Evolutionary conservation across 2,329 filamentous ascomycete species (phyloP).

Genomic region (Xenosphaeropsis pyriputrescens): DNA sequence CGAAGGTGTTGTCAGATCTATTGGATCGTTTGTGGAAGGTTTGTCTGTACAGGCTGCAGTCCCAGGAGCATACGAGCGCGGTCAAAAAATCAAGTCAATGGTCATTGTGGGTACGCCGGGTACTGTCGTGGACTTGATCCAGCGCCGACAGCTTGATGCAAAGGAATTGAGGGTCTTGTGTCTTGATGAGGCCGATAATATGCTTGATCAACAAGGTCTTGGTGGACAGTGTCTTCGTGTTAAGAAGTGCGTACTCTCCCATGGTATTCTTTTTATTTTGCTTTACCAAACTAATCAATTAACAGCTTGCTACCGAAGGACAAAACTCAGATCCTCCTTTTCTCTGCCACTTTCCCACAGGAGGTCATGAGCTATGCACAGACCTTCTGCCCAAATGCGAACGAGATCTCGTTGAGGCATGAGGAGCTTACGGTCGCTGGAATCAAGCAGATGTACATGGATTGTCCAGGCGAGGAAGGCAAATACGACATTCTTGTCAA

Average conservation of each 20-base stretch:
- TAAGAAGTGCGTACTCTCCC: conserved; percentile 65
- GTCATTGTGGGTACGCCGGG: conserved; percentile 89
- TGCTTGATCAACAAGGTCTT: conserved; percentile 90
- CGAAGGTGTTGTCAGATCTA: conserved; percentile 64
- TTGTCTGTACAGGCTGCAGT: conserved; percentile 71
- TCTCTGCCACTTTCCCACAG: conserved; percentile 87
- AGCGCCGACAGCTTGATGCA: conserved; percentile 58
- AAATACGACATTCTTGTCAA: conserved; percentile 85
- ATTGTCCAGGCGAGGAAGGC: conserved; percentile 66
- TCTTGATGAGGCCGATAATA: conserved; percentile 95
- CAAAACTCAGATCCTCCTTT: conserved; percentile 72
- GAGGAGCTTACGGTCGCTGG: conserved; percentile 92
- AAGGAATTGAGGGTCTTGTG: conserved; percentile 68
- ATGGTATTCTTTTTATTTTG: too few species aligned
- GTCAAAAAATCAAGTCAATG: conserved; percentile 54
- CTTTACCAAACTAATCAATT: conserved; percentile 5
- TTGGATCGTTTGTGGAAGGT: conserved; percentile 71
- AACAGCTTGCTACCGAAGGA: conserved; percentile 53
- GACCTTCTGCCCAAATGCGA: conserved; percentile 73
- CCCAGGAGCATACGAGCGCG: conserved; percentile 58
- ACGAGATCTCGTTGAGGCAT: conserved; percentile 74
- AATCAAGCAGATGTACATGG: conserved; percentile 96
- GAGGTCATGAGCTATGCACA: conserved; percentile 74
- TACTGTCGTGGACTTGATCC: conserved; percentile 78
- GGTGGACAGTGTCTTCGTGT: conserved; percentile 91